These are phyloP conservation scores for Cenococcum geophilum DNA, from an alignment of 495 filamentous ascomycete species.

Conservation along the genomic window DNA sequence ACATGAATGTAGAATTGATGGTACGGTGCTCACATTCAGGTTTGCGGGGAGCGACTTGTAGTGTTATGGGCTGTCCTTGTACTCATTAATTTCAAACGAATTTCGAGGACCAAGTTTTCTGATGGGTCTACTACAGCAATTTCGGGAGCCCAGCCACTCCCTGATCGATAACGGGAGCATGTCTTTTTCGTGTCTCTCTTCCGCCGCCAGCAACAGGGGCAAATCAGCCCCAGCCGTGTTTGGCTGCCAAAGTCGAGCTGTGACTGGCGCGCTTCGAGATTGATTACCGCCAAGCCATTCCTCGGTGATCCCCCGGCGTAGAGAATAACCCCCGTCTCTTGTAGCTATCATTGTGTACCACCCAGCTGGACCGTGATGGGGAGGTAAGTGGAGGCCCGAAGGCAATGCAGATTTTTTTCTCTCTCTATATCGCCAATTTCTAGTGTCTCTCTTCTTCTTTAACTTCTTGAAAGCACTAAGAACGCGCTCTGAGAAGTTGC, in stretches of 20 bases:
- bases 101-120: neutral
- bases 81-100: neutral
- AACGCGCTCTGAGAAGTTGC: constrained; percentile 27
- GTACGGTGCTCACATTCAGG: neutral
- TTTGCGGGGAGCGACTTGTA: neutral
- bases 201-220: constrained; percentile 1
- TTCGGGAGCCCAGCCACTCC: constrained; percentile 5
- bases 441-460: neutral
- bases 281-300: neutral
- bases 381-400: neutral
- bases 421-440: neutral
- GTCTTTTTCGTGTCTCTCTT: neutral
- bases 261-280: constrained; percentile 5
- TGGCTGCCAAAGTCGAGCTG: neutral
- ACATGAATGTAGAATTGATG: neutral
- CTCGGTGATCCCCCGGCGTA: neutral
- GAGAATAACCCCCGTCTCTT: neutral
- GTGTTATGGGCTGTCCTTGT: neutral
- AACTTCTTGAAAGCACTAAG: neutral
- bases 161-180: neutral
- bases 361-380: neutral
- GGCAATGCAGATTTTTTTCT: neutral
- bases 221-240: neutral
- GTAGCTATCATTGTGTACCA: neutral
- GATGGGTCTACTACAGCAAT: neutral